Conservation (phyloP, 2,329 filamentous ascomycete genomes). For the Aureobasidium vineae region DNA sequence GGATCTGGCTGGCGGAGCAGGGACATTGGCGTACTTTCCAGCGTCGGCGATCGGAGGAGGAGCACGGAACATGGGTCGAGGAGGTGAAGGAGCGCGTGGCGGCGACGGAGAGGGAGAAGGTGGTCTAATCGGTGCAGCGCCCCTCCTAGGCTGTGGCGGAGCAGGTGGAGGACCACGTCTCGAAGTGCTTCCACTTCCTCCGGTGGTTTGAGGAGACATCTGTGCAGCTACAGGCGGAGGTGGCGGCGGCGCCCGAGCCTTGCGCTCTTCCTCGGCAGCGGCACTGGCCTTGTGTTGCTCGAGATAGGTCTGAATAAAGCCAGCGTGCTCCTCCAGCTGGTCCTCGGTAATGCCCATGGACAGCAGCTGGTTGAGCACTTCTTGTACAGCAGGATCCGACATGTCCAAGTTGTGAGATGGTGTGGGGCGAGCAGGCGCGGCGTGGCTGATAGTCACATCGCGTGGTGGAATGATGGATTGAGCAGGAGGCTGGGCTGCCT, state of each 20-base stretch:
- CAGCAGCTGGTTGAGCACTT: constrained; percentile 59
- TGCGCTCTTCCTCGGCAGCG: constrained; percentile 50
- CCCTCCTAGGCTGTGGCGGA: constrained; percentile 47
- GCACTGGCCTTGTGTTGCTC: constrained; percentile 60
- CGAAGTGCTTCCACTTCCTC: constrained; percentile 54
- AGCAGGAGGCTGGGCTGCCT: constrained; percentile 44
- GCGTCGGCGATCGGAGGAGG: constrained; percentile 88
- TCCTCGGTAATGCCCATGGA: constrained; percentile 67
- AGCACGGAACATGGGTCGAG: constrained; percentile 71
- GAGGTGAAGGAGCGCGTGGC: constrained; percentile 69
- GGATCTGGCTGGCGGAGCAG: constrained; percentile 58
- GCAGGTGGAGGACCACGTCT: constrained; percentile 61
- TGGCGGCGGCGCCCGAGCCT: constrained; percentile 60
- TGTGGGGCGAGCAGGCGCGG: constrained; percentile 33
- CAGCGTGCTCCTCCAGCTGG: constrained; percentile 64
- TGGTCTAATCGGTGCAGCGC: constrained; percentile 45
- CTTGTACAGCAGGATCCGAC: constrained; percentile 61
- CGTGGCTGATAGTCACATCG: constrained; percentile 37
- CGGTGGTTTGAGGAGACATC: constrained; percentile 61
- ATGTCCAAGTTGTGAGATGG: constrained; percentile 55
- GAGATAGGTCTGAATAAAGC: constrained; percentile 67
- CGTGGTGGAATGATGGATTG: constrained; percentile 53
- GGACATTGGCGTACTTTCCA: constrained; percentile 68
- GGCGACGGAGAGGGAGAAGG: constrained; percentile 60
- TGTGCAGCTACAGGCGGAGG: constrained; percentile 55